Base-by-base conservation (phyloP, 352 stramenopile species). In the Phytophthora boehmeriae region DNA sequence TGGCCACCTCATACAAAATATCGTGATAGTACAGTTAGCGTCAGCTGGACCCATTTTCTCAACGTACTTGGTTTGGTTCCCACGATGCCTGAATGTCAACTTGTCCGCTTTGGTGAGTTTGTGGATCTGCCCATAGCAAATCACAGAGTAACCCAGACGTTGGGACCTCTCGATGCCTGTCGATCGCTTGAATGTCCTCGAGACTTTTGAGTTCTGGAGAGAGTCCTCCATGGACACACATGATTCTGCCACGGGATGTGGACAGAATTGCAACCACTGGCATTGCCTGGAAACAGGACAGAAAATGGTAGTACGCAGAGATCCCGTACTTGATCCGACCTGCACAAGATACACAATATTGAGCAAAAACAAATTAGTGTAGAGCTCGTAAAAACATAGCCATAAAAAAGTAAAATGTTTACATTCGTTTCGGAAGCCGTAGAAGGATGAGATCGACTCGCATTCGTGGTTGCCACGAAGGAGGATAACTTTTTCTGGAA, bases 381-480 rank as follows among this genome's bases (percentile, higher is more conserved):
- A 13, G 47, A 22, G 8, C 17, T 11, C 38, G 4, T 32, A 8
- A 23, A 27, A 14, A 19, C 16, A 42, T 9, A 42, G 22, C 25
- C 20, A 13, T 17, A 47, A n/a, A 23, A 41, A 52, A 54, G 23
- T 54, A 20, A n/a, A 27, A 60, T 52, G 20, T 59, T 49, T 66
- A 86, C 86, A 95, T 73, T 95, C 86, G 34, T 76, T 78, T 27
- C 86, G 82, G 47, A 95, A 95, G 20, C 86, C 86, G 50, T 95
- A 95, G 54, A 93, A 93, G 16, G 82, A 90, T 28, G 86, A 95
- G 46, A 95, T 92, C 17, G 83, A 87, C 70, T 95, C 86, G 43
- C 83, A 95, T 51, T 95, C 83, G 67, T 95, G 83, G 50, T 95
- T 95, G 22, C 83, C 86, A 11, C 86, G 83, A 27, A 95, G 67